phyloP scores from a whole-genome alignment of 202 grass and related monocot genomes.

The Setaria italica region DNA sequence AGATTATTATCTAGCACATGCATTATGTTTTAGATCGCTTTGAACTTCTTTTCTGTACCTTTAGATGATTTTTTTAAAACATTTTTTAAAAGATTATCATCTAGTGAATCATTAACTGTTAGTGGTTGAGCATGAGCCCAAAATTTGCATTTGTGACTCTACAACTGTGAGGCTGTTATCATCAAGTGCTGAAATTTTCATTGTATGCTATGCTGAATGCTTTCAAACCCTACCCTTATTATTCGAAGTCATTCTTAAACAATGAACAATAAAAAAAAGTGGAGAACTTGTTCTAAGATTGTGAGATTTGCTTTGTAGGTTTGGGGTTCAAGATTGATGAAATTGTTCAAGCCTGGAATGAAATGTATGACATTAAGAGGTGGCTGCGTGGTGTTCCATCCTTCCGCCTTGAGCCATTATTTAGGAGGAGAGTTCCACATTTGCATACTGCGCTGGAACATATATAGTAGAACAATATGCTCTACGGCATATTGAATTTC shows the following conservation, averaged over 20 bases:
- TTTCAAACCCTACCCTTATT: constrained; percentile 3
- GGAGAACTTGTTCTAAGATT: constrained; percentile 17
- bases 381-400: constrained; percentile 80
- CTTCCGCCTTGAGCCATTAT: constrained; percentile 82
- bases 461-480: constrained; percentile 53
- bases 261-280: neutral
- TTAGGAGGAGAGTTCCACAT: constrained; percentile 77
- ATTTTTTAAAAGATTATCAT: neutral
- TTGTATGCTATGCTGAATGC: constrained; percentile 24
- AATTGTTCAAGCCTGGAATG: constrained; percentile 92
- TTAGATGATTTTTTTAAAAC: neutral
- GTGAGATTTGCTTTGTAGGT: constrained; percentile 54
- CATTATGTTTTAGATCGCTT: neutral
- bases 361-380: constrained; percentile 87
- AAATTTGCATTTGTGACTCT: constrained; percentile 1
- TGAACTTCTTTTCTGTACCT: constrained; percentile 21
- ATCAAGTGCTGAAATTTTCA: neutral
- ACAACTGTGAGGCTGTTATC: neutral
- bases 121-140: constrained; percentile 28
- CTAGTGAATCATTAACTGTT: neutral
- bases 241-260: neutral
- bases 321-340: constrained; percentile 87
- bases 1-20: neutral
- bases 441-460: constrained; percentile 66
- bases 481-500: constrained; percentile 26